These are phyloP conservation scores for Tardiomyces depauwii DNA, from an alignment of 1,139 yeast species.

Conservation along the genomic window DNA sequence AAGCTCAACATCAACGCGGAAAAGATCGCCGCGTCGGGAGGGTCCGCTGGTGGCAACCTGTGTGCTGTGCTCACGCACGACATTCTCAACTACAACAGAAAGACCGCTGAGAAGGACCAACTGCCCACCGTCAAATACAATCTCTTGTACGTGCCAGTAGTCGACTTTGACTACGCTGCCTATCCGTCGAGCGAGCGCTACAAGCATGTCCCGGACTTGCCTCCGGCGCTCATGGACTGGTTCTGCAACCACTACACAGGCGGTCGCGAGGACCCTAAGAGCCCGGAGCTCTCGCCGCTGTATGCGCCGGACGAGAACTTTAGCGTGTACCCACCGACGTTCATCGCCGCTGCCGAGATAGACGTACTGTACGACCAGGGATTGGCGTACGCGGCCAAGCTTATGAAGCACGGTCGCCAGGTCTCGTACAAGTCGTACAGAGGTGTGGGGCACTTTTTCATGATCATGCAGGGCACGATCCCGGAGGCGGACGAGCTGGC, in stretches of 20 bases:
- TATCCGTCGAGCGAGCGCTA: neutral
- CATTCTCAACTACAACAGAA: neutral
- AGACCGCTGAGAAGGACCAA: neutral
- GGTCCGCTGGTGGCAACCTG: conserved; percentile 1
- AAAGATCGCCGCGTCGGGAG: neutral
- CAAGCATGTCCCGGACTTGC: neutral
- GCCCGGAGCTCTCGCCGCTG: neutral
- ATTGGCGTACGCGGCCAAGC: conserved; percentile 21
- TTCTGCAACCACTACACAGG: neutral
- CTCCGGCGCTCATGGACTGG: neutral
- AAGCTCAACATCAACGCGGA: neutral
- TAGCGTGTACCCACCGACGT: conserved; percentile 11
- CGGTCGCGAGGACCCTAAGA: neutral
- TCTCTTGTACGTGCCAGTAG: neutral
- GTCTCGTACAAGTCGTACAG: conserved; percentile 12
- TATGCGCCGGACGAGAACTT: neutral
- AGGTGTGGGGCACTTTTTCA: conserved; percentile 24
- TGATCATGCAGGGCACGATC: conserved; percentile 7
- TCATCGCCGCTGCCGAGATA: conserved; percentile 22
- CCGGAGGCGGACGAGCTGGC: conserved; percentile 10
- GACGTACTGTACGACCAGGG: conserved; percentile 26
- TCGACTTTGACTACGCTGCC: neutral
- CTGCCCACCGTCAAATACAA: neutral
- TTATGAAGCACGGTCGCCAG: conserved; percentile 18
- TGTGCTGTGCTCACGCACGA: neutral